These are phyloP conservation scores for Achaetomiella virescens DNA, from an alignment of 495 filamentous ascomycete genomes.

Conservation along the genomic window DNA sequence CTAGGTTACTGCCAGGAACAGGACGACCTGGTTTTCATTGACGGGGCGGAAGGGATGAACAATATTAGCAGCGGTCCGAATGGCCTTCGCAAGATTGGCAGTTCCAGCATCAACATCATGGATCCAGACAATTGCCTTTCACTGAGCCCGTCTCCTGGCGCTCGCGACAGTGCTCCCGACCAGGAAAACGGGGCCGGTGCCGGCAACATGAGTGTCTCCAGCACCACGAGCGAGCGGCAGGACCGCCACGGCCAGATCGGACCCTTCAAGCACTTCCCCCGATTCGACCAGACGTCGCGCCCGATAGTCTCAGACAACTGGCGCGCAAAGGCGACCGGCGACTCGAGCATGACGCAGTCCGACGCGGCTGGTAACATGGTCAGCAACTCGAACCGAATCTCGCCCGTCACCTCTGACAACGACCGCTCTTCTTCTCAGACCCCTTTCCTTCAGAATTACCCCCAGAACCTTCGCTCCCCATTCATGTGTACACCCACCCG, in stretches of 20 bases:
- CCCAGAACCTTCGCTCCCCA: not conserved
- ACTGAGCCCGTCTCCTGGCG: too few relatives aligned
- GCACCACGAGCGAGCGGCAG: not conserved
- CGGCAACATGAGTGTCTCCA: not conserved
- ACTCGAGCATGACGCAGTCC: not conserved
- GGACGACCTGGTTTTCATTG: too few relatives aligned
- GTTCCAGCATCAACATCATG: not conserved
- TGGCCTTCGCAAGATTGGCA: not conserved
- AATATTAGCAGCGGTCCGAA: not conserved
- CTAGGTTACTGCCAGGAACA: too few relatives aligned
- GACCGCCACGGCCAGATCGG: not conserved
- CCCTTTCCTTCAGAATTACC: not conserved
- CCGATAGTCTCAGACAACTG: slow-evolving; percentile 10
- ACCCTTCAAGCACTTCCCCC: not conserved
- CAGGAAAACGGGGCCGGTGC: too few relatives aligned
- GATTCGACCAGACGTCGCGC: slow-evolving; percentile 5
- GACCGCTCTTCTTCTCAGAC: not conserved
- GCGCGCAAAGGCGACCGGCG: not conserved
- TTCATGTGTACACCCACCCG: not conserved
- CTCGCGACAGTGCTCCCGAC: too few relatives aligned
- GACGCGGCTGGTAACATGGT: not conserved
- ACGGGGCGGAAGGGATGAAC: too few relatives aligned
- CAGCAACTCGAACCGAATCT: not conserved
- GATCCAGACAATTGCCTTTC: not conserved
- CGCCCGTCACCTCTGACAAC: not conserved